Conservation (phyloP, 2,329 filamentous ascomycete species). For the Aspergillus sp. region DNA sequence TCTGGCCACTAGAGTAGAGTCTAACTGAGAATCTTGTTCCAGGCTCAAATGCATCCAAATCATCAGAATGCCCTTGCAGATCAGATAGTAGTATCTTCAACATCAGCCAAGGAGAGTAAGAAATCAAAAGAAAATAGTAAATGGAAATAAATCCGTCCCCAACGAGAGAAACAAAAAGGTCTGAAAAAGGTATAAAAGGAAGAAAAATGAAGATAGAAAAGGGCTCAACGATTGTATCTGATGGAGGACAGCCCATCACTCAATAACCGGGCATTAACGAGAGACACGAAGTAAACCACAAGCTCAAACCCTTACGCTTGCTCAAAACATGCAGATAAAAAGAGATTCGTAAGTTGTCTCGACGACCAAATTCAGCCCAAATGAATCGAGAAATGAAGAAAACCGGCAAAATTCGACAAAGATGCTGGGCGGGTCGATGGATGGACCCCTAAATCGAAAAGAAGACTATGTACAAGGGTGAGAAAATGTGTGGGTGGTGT, state of each 20-base stretch:
- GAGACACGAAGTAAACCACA: constrained; percentile 23
- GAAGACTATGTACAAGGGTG: constrained; percentile 8
- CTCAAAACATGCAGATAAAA: constrained; percentile 20
- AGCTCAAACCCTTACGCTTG: constrained; percentile 25
- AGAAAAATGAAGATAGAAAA: neutral
- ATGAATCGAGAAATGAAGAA: neutral
- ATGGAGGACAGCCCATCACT: neutral
- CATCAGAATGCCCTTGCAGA: neutral
- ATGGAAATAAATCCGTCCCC: neutral
- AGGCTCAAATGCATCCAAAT: neutral
- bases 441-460: constrained; percentile 4
- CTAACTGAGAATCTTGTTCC: neutral
- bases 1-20: neutral
- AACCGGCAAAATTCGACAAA: constrained; percentile 1
- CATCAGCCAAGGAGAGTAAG: neutral
- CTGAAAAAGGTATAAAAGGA: neutral
- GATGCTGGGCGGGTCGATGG: neutral
- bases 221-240: neutral
- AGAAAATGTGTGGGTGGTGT: neutral
- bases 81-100: neutral
- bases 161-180: neutral
- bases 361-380: constrained; percentile 8
- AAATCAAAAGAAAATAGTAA: neutral
- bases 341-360: constrained; percentile 28
- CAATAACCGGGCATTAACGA: constrained; percentile 24